These are phyloP conservation scores for Penicillium atrosanguineum DNA, from an alignment of 495 filamentous ascomycete genomes.

Conservation along the genomic window DNA sequence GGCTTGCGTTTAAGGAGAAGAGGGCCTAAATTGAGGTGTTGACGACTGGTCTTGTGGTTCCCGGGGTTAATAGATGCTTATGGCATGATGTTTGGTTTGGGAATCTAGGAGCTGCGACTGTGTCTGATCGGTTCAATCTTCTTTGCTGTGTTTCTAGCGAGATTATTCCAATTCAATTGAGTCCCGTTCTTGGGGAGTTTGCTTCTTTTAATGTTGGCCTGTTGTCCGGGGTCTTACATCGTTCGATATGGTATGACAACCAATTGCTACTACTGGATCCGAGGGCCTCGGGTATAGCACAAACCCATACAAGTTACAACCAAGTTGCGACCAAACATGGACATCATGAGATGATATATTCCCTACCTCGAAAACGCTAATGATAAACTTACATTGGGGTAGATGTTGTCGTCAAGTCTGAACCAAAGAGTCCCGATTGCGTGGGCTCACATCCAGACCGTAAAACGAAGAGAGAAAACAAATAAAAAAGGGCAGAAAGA, in stretches of 20 bases:
- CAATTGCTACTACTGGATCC: background rate
- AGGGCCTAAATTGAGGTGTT: slow-evolving; percentile 12
- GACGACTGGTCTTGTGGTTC: too few relatives aligned
- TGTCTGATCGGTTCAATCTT: background rate
- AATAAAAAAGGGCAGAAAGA: background rate
- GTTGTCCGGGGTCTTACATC: background rate
- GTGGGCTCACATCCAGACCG: slow-evolving; percentile 3
- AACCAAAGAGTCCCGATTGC: slow-evolving; percentile 1
- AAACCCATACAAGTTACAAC: background rate
- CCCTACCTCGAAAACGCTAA: slow-evolving; percentile 19
- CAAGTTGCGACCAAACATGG: background rate
- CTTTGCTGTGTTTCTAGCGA: slow-evolving; percentile 10
- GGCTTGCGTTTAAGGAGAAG: slow-evolving; percentile 43
- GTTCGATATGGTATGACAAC: background rate
- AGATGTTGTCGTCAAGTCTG: slow-evolving; percentile 11
- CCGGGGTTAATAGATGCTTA: too few relatives aligned
- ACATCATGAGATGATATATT: slow-evolving; percentile 2
- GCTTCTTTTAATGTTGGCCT: background rate
- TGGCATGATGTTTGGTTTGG: background rate
- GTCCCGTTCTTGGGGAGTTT: background rate
- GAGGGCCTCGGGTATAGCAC: background rate
- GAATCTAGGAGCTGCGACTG: background rate
- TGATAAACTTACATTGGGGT: slow-evolving; percentile 21
- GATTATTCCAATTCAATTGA: slow-evolving; percentile 5
- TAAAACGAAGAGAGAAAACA: background rate